These are phyloP conservation scores for Fusarium sp. DNA, from an alignment of 2,329 filamentous ascomycete species.

Conservation along the genomic window DNA sequence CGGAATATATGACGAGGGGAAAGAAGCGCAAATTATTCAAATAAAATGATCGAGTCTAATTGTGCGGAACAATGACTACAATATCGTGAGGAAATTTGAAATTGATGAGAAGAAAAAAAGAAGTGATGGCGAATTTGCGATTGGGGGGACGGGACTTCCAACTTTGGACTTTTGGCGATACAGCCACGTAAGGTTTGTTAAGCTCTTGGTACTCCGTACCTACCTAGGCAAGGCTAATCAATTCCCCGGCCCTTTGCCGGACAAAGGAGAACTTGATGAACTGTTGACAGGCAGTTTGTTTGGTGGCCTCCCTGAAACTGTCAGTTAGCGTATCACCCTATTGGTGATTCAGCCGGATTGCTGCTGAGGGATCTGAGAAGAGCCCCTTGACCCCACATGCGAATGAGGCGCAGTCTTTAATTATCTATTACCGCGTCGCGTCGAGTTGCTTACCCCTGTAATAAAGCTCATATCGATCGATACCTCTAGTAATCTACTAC, in stretches of 20 bases:
- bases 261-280: constrained; percentile 22
- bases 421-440: constrained; percentile 2
- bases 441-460: constrained; percentile 10
- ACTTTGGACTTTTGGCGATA: constrained; percentile 40
- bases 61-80: constrained; percentile 10
- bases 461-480: not conserved
- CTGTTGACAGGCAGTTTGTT: constrained; percentile 27
- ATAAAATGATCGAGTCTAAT: constrained; percentile 1
- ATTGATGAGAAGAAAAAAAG: constrained; percentile 15
- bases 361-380: constrained; percentile 13
- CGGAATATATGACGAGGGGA: not conserved
- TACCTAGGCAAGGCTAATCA: constrained; percentile 15
- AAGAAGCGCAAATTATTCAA: not conserved
- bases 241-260: constrained; percentile 36
- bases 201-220: not conserved
- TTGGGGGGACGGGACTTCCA: constrained; percentile 9
- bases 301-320: constrained; percentile 25
- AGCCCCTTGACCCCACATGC: constrained; percentile 33
- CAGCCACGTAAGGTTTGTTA: constrained; percentile 43
- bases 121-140: constrained; percentile 26
- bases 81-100: not conserved
- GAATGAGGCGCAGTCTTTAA: constrained; percentile 34
- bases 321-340: constrained; percentile 21
- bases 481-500: too few relatives aligned
- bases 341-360: constrained; percentile 30